Conservation (phyloP, 225 moss, liverwort and hornwort genomes). For the Anthoceros angustus region DNA sequence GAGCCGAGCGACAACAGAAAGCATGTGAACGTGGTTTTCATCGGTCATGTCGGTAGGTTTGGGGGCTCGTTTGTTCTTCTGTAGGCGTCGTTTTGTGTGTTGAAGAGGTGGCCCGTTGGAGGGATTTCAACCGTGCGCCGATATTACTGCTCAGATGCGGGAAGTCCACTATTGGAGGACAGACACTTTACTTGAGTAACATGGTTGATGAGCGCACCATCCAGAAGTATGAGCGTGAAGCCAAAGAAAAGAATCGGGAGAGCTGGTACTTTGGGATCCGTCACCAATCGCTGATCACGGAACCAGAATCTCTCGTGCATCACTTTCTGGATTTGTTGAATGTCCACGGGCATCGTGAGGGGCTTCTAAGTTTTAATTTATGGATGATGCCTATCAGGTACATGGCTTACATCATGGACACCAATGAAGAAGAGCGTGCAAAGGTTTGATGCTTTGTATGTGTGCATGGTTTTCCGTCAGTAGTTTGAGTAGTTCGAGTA, state of each 20-base stretch:
- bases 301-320: too few relatives aligned
- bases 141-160: slow-evolving; percentile 44
- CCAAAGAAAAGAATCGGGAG: slow-evolving; percentile 94
- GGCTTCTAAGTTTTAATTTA: background rate
- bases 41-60: background rate
- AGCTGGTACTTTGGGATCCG: slow-evolving; percentile 41
- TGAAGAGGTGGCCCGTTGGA: too few relatives aligned
- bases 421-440: slow-evolving; percentile 89
- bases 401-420: slow-evolving; percentile 99
- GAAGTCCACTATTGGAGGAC: slow-evolving; percentile 95
- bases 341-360: background rate
- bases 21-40: background rate
- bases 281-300: too few relatives aligned
- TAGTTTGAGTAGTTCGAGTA: background rate
- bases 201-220: slow-evolving; percentile 99
- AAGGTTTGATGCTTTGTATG: slow-evolving; percentile 33
- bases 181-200: slow-evolving; percentile 73
- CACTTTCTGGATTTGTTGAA: too few relatives aligned
- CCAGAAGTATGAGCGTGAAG: slow-evolving; percentile 93
- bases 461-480: background rate
- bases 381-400: slow-evolving; percentile 37
- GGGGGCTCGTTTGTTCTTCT: too few relatives aligned
- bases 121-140: background rate
- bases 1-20: background rate
- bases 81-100: too few relatives aligned